Base-by-base conservation (phyloP, 768 basidiomycete genomes). In the Roridomyces roridus region DNA sequence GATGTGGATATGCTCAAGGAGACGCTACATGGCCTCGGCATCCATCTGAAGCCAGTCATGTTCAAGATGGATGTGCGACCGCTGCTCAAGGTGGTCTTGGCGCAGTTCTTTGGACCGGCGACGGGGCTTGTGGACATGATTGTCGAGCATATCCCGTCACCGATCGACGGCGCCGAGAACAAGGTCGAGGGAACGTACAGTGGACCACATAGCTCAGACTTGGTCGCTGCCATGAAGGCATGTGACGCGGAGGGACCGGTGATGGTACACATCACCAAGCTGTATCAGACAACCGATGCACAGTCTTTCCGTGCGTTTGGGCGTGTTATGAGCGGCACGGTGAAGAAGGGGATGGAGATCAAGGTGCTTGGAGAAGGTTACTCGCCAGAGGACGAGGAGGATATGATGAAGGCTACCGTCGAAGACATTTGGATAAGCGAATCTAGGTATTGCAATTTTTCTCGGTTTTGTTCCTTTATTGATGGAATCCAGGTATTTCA, bases 21-120 rank as follows among this genome's bases (percentile, higher is more conserved):
- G 55, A 99, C 96, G 4, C 78, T 99, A 42, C 77, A 75, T 10
- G 78, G 81, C 10, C 81, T 99, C 29, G 86, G 87, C 2, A 98
- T 99, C 67, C 79, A 85, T 36, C 77, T 99, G 62, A 97, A 96
- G 74, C 90, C 95, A 0, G 81, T 94, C 28, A 90, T 93, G 85
- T 99, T 89, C 82, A 98, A 98, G 79, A 98, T 99, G 94, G 97
- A 99, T 69, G 95, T 95, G 6, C 79, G 96, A 51, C 97, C 97
- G 4, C 77, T 99, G 46, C 77, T 99, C 63, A 97, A 98, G 75
- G 93, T 89, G 35, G 89, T 98, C 12, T 76, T 97, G 57, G 90
- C 92, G 67, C 96, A 98, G 70, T 99, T 99, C 80, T 99, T 99
- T 66, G 96, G 97, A 6, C 85, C 87, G 24, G 79, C 94, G 3